Evolutionary conservation across 1,139 yeast genomes (phyloP).

Genomic region (Pneumocystis murina): DNA sequence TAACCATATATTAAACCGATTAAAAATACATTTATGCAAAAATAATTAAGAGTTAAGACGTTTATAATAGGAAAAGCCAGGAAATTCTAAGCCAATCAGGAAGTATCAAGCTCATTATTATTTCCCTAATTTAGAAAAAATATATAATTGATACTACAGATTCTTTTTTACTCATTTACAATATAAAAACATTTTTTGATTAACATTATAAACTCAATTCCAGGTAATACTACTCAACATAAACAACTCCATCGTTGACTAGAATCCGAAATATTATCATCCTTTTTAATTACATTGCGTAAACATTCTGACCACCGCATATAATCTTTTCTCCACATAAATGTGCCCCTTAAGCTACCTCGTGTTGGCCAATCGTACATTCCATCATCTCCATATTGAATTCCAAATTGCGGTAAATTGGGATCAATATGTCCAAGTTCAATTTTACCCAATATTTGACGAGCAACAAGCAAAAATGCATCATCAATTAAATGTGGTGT

Average conservation of each 20-base stretch:
- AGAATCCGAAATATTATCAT: neutral
- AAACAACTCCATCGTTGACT: neutral
- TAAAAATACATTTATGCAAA: too few species aligned
- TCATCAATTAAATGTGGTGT: conserved; percentile 49
- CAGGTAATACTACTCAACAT: neutral
- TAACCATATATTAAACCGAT: too few species aligned
- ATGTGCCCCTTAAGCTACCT: neutral
- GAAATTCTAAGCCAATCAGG: too few species aligned
- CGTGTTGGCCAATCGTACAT: neutral
- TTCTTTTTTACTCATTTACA: too few species aligned
- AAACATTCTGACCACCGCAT: neutral
- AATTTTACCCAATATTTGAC: conserved; percentile 30
- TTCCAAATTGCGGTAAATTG: conserved; percentile 30
- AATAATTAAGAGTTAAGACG: too few species aligned
- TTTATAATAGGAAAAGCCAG: too few species aligned
- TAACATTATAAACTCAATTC: too few species aligned
- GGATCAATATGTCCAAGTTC: conserved; percentile 34
- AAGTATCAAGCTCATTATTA: too few species aligned
- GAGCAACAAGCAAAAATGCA: conserved; percentile 35
- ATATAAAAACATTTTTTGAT: too few species aligned
- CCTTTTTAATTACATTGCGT: neutral
- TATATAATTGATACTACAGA: too few species aligned
- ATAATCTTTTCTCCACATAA: neutral
- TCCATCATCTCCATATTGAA: conserved; percentile 31
- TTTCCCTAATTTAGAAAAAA: too few species aligned